Conservation (phyloP, 768 basidiomycete genomes). For the Hemileccinum rubropunctum region DNA sequence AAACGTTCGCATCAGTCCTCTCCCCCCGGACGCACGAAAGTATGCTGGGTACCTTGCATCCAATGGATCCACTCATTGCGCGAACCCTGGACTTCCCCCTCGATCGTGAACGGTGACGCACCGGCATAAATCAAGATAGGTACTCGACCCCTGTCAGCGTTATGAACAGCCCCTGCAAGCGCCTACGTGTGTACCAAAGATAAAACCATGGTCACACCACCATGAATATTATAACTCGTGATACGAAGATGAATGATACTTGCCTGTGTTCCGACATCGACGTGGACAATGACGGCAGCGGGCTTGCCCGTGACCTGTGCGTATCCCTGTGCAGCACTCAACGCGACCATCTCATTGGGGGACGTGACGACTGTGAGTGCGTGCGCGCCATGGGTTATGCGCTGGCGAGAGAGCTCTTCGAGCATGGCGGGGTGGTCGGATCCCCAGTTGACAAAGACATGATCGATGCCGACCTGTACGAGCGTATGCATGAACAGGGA, state of each 20-base stretch:
- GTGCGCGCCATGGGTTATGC: constrained; percentile 35
- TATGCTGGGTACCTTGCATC: constrained; percentile 51
- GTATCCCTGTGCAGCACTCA: constrained; percentile 71
- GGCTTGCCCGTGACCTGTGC: constrained; percentile 63
- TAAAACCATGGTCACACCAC: too few species aligned
- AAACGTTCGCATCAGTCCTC: not conserved
- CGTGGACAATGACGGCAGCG: constrained; percentile 72
- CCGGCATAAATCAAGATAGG: constrained; percentile 75
- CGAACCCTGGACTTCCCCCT: constrained; percentile 57
- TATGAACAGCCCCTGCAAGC: constrained; percentile 69
- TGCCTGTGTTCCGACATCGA: constrained; percentile 67
- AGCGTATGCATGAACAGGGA: constrained; percentile 60
- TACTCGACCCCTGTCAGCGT: constrained; percentile 56
- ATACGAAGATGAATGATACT: too few species aligned
- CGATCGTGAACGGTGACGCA: constrained; percentile 55
- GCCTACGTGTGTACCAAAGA: constrained; percentile 38
- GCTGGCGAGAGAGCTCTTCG: constrained; percentile 63
- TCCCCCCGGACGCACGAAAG: too few species aligned
- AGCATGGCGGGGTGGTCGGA: constrained; percentile 72
- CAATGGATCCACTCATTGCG: constrained; percentile 78
- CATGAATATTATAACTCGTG: too few species aligned
- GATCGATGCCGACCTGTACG: constrained; percentile 55
- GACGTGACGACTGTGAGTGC: constrained; percentile 58
- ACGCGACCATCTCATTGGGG: constrained; percentile 75
- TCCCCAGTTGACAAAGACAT: constrained; percentile 75